Conservation (phyloP, 768 basidiomycete species). For the Suillus fuscotomentosus region DNA sequence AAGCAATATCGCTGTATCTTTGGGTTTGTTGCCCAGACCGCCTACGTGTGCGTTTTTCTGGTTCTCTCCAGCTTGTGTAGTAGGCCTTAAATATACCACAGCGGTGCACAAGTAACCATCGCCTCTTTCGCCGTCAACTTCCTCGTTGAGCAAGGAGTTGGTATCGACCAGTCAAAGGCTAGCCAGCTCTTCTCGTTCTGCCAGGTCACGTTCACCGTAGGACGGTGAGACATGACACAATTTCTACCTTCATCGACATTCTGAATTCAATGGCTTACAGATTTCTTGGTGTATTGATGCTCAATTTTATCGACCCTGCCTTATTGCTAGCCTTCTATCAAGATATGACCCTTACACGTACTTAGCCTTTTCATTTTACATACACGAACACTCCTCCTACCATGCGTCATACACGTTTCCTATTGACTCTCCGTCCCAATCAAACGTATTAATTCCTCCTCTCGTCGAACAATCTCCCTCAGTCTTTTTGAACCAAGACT, state of each 20-base stretch:
- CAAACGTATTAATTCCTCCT: too few species aligned
- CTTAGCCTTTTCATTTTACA: too few species aligned
- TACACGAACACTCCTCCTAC: too few species aligned
- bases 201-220: constrained; percentile 65
- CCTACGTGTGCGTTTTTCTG: constrained; percentile 48
- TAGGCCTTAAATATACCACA: constrained; percentile 15
- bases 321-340: constrained; percentile 57
- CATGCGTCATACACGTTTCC: too few species aligned
- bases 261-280: constrained; percentile 26
- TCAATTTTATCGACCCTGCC: constrained; percentile 66
- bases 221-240: constrained; percentile 38
- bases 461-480: too few species aligned
- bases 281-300: constrained; percentile 59
- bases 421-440: too few species aligned
- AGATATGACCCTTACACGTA: too few species aligned
- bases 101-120: constrained; percentile 66
- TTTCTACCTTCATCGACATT: neutral
- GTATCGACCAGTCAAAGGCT: constrained; percentile 48
- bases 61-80: neutral
- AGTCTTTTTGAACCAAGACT: too few species aligned
- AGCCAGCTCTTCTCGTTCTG: constrained; percentile 71
- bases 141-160: constrained; percentile 60
- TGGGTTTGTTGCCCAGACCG: constrained; percentile 71
- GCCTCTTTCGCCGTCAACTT: constrained; percentile 71
- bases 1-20: constrained; percentile 71